Evolutionary conservation across 2,329 filamentous ascomycete genomes (phyloP).

Genomic region (Rutstroemia sp.): DNA sequence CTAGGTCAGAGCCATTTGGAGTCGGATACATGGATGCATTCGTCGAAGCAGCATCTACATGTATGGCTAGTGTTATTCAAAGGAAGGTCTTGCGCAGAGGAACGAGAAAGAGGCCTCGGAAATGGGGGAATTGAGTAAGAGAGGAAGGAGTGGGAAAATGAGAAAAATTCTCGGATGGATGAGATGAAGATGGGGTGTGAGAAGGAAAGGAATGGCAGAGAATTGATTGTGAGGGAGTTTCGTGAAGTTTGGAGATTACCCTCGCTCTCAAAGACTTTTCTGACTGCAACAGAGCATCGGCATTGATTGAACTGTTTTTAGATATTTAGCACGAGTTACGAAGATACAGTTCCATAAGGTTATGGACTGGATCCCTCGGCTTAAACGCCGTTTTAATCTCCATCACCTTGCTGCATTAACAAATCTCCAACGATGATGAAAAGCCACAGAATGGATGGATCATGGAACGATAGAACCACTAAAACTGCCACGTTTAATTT

Average conservation of each 20-base stretch:
- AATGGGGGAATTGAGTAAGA: background rate
- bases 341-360: too few species aligned
- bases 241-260: background rate
- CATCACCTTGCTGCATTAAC: too few species aligned
- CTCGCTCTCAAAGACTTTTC: too few species aligned
- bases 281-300: too few species aligned
- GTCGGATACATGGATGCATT: conserved; percentile 30
- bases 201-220: background rate
- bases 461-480: too few species aligned
- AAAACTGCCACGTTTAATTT: too few species aligned
- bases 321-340: too few species aligned
- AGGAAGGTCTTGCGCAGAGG: too few species aligned
- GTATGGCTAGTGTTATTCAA: background rate
- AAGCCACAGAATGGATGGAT: too few species aligned
- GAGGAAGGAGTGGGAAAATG: conserved; percentile 7
- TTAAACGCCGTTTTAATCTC: background rate
- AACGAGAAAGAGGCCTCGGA: background rate
- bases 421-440: too few species aligned
- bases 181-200: background rate
- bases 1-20: conserved; percentile 27
- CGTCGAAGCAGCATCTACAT: conserved; percentile 22
- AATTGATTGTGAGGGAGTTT: background rate
- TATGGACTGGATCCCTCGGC: too few species aligned
- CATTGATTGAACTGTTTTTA: too few species aligned
- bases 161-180: background rate